phyloP scores from a whole-genome alignment of 2,329 filamentous ascomycete species.

The Aotearoamyces nothofagi region DNA sequence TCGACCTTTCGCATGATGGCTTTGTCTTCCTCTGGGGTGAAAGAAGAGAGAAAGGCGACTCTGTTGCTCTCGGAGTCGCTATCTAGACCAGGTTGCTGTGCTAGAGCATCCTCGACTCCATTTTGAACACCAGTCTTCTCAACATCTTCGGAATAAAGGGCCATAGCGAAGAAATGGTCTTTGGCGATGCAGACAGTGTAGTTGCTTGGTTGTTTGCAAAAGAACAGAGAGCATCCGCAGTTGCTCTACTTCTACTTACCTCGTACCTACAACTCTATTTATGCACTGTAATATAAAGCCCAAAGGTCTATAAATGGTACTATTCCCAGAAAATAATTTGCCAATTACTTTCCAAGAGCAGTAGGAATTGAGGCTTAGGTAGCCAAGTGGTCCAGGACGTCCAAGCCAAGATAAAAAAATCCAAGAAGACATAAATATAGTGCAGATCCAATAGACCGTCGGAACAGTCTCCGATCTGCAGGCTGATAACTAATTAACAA shows the following conservation, averaged over 20 bases:
- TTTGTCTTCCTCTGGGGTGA: slow-evolving; percentile 23
- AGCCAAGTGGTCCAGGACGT: too few species aligned
- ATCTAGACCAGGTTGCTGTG: background rate
- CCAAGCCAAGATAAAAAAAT: too few species aligned
- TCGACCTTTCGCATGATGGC: slow-evolving; percentile 26
- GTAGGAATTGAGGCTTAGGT: background rate
- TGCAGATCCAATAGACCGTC: too few species aligned
- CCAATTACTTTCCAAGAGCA: background rate
- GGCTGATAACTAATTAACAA: too few species aligned
- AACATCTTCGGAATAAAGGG: background rate
- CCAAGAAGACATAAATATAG: too few species aligned
- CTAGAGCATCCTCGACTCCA: background rate
- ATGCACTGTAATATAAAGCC: background rate
- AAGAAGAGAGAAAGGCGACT: slow-evolving; percentile 21
- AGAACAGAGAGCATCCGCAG: background rate
- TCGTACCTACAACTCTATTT: background rate
- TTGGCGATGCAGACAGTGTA: background rate
- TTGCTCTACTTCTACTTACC: too few species aligned
- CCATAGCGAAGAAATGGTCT: background rate
- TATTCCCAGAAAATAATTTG: too few species aligned
- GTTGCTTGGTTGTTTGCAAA: background rate
- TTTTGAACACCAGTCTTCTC: background rate
- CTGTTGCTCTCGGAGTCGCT: slow-evolving; percentile 1
- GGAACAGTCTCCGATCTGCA: too few species aligned
- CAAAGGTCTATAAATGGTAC: too few species aligned